These are phyloP conservation scores for Alternaria triticimaculans DNA, from an alignment of 2,329 filamentous ascomycete genomes.

Conservation along the genomic window DNA sequence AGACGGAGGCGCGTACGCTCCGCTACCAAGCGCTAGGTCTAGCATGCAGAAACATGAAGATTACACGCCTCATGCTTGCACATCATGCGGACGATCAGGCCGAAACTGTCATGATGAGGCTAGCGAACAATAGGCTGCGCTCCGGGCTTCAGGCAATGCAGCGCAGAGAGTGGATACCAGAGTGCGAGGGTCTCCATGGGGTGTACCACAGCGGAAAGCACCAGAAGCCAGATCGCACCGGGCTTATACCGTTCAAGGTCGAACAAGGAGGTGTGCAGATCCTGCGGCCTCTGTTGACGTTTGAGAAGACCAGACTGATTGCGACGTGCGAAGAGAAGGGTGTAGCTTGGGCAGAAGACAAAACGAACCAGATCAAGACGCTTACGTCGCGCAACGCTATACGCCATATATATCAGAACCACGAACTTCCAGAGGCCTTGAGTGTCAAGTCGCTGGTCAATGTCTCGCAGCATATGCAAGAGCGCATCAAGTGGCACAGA, in stretches of 20 bases:
- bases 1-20: constrained; percentile 74
- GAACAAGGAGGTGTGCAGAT: constrained; percentile 72
- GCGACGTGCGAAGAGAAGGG: constrained; percentile 73
- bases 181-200: constrained; percentile 78
- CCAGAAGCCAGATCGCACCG: constrained; percentile 11
- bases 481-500: constrained; percentile 59
- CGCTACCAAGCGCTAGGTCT: constrained; percentile 75
- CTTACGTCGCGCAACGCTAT: constrained; percentile 83
- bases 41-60: constrained; percentile 60
- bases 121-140: constrained; percentile 71
- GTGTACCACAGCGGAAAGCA: constrained; percentile 58
- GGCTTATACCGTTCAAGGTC: constrained; percentile 43
- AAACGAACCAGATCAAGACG: constrained; percentile 78
- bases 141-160: constrained; percentile 76
- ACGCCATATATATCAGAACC: constrained; percentile 66
- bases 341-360: constrained; percentile 82
- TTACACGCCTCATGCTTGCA: constrained; percentile 73
- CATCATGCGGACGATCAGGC: constrained; percentile 92
- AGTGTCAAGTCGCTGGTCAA: constrained; percentile 65
- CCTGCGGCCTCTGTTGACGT: constrained; percentile 72
- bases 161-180: constrained; percentile 73
- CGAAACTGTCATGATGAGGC: constrained; percentile 84
- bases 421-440: constrained; percentile 72
- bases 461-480: constrained; percentile 55
- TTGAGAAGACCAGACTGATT: constrained; percentile 75